Conservation (phyloP, 768 basidiomycete genomes). For the Collybia nuda region DNA sequence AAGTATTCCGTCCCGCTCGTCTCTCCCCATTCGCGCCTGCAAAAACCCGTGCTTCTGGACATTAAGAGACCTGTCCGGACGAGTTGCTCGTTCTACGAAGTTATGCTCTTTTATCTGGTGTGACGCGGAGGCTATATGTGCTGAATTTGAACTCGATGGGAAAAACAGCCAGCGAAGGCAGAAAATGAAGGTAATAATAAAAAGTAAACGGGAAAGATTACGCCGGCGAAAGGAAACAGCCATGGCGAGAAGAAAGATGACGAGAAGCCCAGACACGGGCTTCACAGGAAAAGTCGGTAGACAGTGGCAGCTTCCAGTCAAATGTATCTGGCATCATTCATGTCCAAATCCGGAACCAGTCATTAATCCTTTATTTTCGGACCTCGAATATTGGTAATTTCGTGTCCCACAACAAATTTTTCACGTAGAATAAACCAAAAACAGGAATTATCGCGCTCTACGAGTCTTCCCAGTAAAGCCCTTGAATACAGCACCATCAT, state of each 20-base stretch:
- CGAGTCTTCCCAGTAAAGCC: slow-evolving; percentile 44
- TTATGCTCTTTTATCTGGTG: slow-evolving; percentile 50
- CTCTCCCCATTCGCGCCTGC: slow-evolving; percentile 86
- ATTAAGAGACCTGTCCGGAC: slow-evolving; percentile 78
- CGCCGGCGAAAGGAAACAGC: slow-evolving; percentile 46
- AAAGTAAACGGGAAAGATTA: slow-evolving; percentile 43
- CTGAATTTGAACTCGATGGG: slow-evolving; percentile 33
- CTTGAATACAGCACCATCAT: slow-evolving; percentile 69
- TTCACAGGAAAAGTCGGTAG: background rate
- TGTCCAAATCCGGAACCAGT: slow-evolving; percentile 4
- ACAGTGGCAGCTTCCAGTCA: background rate
- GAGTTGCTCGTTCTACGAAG: slow-evolving; percentile 54
- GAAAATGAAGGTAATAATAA: slow-evolving; percentile 29
- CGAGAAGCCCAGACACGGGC: background rate
- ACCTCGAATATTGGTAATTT: background rate
- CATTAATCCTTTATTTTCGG: background rate
- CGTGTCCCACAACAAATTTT: too few relatives aligned
- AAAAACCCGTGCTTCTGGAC: slow-evolving; percentile 86
- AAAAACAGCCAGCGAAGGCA: slow-evolving; percentile 35
- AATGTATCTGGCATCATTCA: background rate
- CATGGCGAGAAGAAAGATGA: slow-evolving; percentile 25
- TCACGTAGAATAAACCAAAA: too few relatives aligned
- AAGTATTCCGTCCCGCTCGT: slow-evolving; percentile 81
- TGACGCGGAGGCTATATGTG: slow-evolving; percentile 30
- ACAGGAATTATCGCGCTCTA: too few relatives aligned